These are phyloP conservation scores for Saccharum spontaneum DNA, from an alignment of 176 grass and related monocot species.

Conservation along the genomic window DNA sequence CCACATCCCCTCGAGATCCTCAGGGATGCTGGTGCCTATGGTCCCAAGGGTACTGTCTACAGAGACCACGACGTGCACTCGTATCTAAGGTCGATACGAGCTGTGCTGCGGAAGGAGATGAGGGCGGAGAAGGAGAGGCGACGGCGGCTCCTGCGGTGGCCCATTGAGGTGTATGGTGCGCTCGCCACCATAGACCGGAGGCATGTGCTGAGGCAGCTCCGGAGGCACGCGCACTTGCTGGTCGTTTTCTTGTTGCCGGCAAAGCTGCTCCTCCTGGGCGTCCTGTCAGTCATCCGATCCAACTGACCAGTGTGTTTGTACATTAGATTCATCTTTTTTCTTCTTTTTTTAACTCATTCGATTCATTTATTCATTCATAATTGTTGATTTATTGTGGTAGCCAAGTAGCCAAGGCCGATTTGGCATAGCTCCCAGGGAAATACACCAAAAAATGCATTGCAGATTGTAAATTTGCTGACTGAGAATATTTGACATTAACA, in stretches of 20 bases:
- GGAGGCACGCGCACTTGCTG: constrained; percentile 36
- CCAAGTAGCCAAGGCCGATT: not conserved
- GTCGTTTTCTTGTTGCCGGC: constrained; percentile 49
- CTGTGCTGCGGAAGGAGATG: not conserved
- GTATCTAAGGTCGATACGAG: not conserved
- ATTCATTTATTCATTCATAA: not conserved
- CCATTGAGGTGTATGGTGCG: not conserved
- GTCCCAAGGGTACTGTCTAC: not conserved
- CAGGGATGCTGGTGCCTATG: not conserved
- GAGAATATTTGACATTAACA: not conserved
- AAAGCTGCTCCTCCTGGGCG: constrained; percentile 44
- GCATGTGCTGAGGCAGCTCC: constrained; percentile 28
- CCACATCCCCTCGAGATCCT: not conserved
- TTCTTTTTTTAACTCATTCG: not conserved
- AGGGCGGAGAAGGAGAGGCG: not conserved
- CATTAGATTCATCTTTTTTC: not conserved
- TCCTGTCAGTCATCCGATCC: constrained; percentile 31
- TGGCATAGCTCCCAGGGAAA: not conserved
- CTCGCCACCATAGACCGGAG: not conserved
- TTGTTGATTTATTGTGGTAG: not conserved
- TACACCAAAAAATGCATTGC: not conserved
- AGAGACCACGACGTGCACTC: not conserved
- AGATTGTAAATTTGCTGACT: not conserved
- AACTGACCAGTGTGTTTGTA: not conserved
- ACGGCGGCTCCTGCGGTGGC: not conserved